Base-by-base conservation (phyloP, 768 basidiomycete species). In the Leccinellum albellum region DNA sequence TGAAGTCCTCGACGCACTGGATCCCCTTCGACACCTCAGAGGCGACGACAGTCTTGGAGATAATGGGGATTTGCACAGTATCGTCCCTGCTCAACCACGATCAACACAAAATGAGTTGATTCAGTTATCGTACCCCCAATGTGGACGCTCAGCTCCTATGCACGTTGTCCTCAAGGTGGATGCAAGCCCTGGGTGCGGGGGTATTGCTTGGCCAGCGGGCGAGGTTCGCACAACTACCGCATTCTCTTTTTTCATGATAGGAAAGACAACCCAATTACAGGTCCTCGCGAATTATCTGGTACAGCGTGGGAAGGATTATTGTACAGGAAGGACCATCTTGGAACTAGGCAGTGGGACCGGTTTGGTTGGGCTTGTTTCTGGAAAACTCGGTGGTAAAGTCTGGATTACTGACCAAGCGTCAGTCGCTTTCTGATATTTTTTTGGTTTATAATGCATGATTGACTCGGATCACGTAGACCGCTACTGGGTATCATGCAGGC, bases 281-380 rank as follows among this genome's bases (percentile, higher is more conserved):
- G 86, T 94, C 29, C 78, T 97, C 6, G 82, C 91, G 10, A 80
- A 76, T 45, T 94, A 95, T 70, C 76, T 97, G 32, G 76, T 84
- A 17, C 78, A 82, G 46, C 78, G 81, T 47, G 83, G 82, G 0
- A 65, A 74, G 2, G 61, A 62, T 3, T 80, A 78, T 49, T 73
- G 95, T 28, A 58, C 73, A 26, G 79, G 79, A 48, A 84, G 79
- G 70, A 81, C 68, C 29, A 74, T 95, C 13, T 68, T 97, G 17
- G 94, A 98, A 67, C 80, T 98, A 2, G 94, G 94, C 5, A 89
- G 89, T 61, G 94, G 94, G 2, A 98, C 94, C 3, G 94, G 94
- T 17, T 79, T 98, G 23, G 93, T 96, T n/a, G 94, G 94, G 9
- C 80, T 98, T 26, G 85, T 88, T 6, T 87, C 88, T 3, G 92